Evolutionary conservation across 768 basidiomycete genomes (phyloP), one percentile per base, ranked within the genome.

Genomic region (Kwoniella dejecticola): DNA sequence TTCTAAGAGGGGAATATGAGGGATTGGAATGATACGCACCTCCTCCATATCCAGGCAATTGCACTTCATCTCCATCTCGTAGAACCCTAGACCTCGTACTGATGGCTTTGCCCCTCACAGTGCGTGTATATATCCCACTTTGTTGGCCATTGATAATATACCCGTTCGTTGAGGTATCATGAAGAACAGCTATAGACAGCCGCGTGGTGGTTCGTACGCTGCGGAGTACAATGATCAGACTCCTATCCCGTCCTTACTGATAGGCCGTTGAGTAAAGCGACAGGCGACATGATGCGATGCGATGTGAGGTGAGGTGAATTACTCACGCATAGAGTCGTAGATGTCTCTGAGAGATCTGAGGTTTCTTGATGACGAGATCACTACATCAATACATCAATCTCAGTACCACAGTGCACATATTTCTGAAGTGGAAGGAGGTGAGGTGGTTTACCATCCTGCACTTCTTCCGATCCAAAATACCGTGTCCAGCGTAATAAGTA

Each of bases 121-220:
- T 50, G 0, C 10, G 10, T 21, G 23, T 46, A 42, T 3, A 21
- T 15, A 17, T 23, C 38, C 45, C 26, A 62, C 23, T 31, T n/a
- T 49, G 30, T 54, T 47, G 10, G 4, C 50, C 63, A 33, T 72
- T 72, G 4, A 72, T 53, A 11, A 57, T 21, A 40, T 59, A 67
- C 10, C 70, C 70, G 21, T 69, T 69, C 7, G 52, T 42, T 0
- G 68, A 72, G 6, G 59, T 40, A 47, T 72, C 70, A 30, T 69
- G 65, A 13, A 72, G 23, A 19, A 62, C 45, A 4, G 61, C 63
- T 4, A 72, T 12, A 10, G 62, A 52, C 4, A 63, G 52, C 1
- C 21, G 8, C 7, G 62, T 50, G 23, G 49, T 57, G 5, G 70
- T 72, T 23, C 58, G 30, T 19, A 72, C 56, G 0, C 67, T 68